These are phyloP conservation scores for Centrapalus pauciflorus DNA, from an alignment of 129 eudicot genomes.

Conservation along the genomic window DNA sequence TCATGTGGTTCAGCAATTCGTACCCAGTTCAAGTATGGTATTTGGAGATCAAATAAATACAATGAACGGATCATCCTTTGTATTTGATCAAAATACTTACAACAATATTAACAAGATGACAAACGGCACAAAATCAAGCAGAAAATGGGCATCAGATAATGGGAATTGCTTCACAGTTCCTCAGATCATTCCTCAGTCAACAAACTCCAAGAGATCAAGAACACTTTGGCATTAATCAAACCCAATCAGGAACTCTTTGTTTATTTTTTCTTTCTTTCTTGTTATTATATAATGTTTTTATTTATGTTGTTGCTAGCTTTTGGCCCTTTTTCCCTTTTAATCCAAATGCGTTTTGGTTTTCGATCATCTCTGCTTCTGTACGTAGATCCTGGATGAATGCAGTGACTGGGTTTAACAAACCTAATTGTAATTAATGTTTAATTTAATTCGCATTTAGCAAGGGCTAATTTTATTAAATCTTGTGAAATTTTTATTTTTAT, in stretches of 20 bases:
- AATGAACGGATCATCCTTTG: constrained; percentile 17
- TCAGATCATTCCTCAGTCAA: constrained; percentile 43
- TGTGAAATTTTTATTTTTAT: not conserved
- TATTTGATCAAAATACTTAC: constrained; percentile 2
- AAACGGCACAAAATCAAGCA: constrained; percentile 23
- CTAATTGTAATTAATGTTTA: not conserved
- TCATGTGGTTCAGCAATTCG: constrained; percentile 11
- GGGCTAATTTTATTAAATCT: not conserved
- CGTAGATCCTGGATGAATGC: not conserved
- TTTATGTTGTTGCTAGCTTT: constrained; percentile 12
- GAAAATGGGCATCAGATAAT: constrained; percentile 30
- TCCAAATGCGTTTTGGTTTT: constrained; percentile 19
- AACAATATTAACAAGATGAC: not conserved
- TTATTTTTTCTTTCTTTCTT: not conserved
- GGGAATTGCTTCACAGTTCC: constrained; percentile 70
- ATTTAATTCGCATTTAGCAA: not conserved
- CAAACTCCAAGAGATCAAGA: constrained; percentile 41
- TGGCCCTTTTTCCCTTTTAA: not conserved
- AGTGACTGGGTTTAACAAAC: not conserved
- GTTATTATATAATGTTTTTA: constrained; percentile 9
- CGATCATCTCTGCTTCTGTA: constrained; percentile 13
- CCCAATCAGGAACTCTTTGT: not conserved
- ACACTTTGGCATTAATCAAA: constrained; percentile 37
- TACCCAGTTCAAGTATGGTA: constrained; percentile 19
- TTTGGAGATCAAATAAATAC: constrained; percentile 39